Evolutionary conservation across 139 green algal genomes (phyloP).

Genomic region (Trebouxia sp.): DNA sequence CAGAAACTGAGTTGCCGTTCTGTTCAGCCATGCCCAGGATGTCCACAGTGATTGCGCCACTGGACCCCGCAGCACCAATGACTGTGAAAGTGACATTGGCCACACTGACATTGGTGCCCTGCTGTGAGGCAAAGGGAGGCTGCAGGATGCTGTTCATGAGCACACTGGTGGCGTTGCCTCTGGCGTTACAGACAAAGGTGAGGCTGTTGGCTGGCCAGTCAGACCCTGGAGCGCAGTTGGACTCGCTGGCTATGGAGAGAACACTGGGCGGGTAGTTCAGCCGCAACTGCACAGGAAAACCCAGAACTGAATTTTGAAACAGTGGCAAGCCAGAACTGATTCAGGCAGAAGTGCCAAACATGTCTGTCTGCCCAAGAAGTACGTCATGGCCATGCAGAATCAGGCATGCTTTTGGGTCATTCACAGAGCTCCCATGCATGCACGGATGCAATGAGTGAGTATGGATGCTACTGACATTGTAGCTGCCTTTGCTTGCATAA

Average conservation of each 20-base stretch:
- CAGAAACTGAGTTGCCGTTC: not conserved
- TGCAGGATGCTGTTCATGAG: constrained; percentile 29
- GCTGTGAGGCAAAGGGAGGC: not conserved
- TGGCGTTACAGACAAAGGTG: constrained; percentile 32
- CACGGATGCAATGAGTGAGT: too few relatives aligned
- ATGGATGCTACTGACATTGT: too few relatives aligned
- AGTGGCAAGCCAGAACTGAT: not conserved
- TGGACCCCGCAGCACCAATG: not conserved
- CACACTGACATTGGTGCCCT: constrained; percentile 13
- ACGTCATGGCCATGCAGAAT: too few relatives aligned
- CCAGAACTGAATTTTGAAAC: not conserved
- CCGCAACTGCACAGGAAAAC: not conserved
- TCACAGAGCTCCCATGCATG: too few relatives aligned
- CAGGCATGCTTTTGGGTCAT: too few relatives aligned
- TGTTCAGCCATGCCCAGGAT: constrained; percentile 26
- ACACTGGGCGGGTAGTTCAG: constrained; percentile 6
- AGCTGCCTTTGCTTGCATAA: too few relatives aligned
- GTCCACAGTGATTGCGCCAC: not conserved
- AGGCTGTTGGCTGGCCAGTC: constrained; percentile 8
- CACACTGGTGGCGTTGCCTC: constrained; percentile 1
- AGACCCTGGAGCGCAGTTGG: not conserved
- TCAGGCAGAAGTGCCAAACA: not conserved
- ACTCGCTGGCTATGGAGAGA: not conserved
- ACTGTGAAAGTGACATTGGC: constrained; percentile 27
- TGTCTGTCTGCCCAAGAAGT: not conserved